Evolutionary conservation across 257 asterid species (phyloP), one percentile per base, ranked within the genome.

Genomic region (Coffea canephora): DNA sequence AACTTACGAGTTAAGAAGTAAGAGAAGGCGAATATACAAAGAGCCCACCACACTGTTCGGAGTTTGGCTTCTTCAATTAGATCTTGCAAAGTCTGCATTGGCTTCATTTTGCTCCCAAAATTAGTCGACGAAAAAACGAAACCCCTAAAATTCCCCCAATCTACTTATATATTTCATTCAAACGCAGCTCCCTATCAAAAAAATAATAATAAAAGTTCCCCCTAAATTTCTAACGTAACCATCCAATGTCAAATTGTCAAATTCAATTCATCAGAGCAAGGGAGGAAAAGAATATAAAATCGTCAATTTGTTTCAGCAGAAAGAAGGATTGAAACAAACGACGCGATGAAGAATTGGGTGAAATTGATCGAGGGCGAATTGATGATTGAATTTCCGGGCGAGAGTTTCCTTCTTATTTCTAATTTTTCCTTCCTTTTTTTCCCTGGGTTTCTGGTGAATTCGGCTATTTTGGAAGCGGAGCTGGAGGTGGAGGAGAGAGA

Each of bases 21-120:
- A 77, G 96, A 88, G 72, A 94, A 87, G 43, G 87, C 88, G 83
- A 94, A 96, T 84, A 92, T 90, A 84, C 94, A 94, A 76, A 96
- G 87, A 79, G 91, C 86, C 99, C 99, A 96, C 96, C 96, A 96
- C 82, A 94, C 94, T 73, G 95, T 89, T 52, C 99, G 97, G 85
- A 91, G 87, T 91, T 96, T 96, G 74, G 97, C 98, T 89, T 96
- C 98, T 84, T 96, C 97, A 81, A 96, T 92, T 85, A 96, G 99
- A 92, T 94, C 99, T 79, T 94, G 92, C 71, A 96, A 12, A 75
- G 91, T 89, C 85, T 82, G 88, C 98, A 92, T 94, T 77, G 93
- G 84, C 90, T 87, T 90, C 97, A 91, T 92, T 61, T 12, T 78
- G 71, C 71, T 45, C 3, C 54, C 27, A 27, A 23, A 83, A 65